Evolutionary conservation across 345 rosid genomes (phyloP).

Genomic region (Geranium rotundifolium): DNA sequence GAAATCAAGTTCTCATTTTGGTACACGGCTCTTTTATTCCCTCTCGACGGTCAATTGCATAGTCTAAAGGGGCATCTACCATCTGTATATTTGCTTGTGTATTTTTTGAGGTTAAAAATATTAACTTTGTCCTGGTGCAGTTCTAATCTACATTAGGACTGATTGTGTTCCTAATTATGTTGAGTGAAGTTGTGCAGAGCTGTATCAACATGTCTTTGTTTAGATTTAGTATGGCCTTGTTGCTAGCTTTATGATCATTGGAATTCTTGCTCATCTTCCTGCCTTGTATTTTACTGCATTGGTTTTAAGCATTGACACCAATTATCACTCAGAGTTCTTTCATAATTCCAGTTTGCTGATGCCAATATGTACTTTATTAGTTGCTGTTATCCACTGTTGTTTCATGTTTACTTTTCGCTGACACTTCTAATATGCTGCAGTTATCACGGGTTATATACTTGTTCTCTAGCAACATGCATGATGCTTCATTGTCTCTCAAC

Average conservation of each 20-base stretch:
- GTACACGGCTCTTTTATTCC: not conserved
- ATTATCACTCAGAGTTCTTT: not conserved
- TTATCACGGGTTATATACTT: slow-evolving; percentile 88
- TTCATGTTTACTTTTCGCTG: slow-evolving; percentile 2
- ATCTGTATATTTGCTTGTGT: not conserved
- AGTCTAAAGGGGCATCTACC: too few species aligned
- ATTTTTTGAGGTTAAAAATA: too few species aligned
- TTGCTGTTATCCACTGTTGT: not conserved
- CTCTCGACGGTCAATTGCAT: not conserved
- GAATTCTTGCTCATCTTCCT: not conserved
- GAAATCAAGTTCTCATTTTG: not conserved
- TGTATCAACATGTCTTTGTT: not conserved
- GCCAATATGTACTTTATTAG: not conserved
- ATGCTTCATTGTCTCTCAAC: slow-evolving; percentile 85
- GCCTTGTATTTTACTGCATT: not conserved
- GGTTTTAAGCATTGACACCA: not conserved
- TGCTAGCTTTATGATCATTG: not conserved
- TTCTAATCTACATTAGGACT: not conserved
- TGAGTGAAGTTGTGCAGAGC: not conserved
- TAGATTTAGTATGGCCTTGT: not conserved
- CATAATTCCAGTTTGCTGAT: not conserved
- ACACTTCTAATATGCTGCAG: slow-evolving; percentile 36
- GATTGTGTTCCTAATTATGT: not conserved
- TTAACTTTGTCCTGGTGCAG: not conserved
- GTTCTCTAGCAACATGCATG: slow-evolving; percentile 97